Percentiles rank a stretch among this genome's conserved stretches.
These are phyloP conservation scores for Clavispora phyllophila DNA, from an alignment of 805 yeast species.

Conservation along the genomic window DNA sequence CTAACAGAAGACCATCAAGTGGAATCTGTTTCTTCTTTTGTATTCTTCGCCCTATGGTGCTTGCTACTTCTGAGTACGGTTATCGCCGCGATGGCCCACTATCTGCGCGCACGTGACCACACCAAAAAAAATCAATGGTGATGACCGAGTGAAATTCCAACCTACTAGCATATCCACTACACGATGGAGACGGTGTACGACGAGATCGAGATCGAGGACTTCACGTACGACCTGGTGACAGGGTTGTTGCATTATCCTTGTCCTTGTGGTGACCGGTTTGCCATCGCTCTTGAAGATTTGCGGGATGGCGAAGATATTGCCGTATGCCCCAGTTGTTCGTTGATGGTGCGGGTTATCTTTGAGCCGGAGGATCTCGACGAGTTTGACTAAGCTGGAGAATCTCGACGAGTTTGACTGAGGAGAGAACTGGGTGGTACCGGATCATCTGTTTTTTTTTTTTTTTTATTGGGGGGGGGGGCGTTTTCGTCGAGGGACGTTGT, in stretches of 20 bases:
- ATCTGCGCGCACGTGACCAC: conserved; percentile 1
- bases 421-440: too few relatives aligned
- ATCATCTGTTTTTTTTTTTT: too few relatives aligned
- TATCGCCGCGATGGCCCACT: too few relatives aligned
- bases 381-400: conserved; percentile 40
- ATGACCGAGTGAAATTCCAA: conserved; percentile 1
- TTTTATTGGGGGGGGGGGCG: too few relatives aligned
- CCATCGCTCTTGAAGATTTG: conserved; percentile 78
- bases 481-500: too few relatives aligned
- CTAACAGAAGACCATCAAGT: too few relatives aligned
- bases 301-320: conserved; percentile 91
- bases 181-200: conserved; percentile 70
- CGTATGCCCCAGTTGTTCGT: conserved; percentile 92
- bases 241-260: conserved; percentile 91
- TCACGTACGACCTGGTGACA: conserved; percentile 79
- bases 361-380: conserved; percentile 58
- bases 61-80: too few relatives aligned
- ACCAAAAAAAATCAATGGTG: neutral
- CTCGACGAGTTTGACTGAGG: conserved; percentile 35
- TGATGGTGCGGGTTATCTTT: conserved; percentile 87
- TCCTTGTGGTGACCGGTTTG: conserved; percentile 96
- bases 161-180: neutral
- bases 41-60: too few relatives aligned
- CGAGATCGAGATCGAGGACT: conserved; percentile 95
- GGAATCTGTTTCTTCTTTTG: too few relatives aligned